Evolutionary conservation across 2,329 filamentous ascomycete genomes (phyloP).

Genomic region (Sclerotinia nivalis): DNA sequence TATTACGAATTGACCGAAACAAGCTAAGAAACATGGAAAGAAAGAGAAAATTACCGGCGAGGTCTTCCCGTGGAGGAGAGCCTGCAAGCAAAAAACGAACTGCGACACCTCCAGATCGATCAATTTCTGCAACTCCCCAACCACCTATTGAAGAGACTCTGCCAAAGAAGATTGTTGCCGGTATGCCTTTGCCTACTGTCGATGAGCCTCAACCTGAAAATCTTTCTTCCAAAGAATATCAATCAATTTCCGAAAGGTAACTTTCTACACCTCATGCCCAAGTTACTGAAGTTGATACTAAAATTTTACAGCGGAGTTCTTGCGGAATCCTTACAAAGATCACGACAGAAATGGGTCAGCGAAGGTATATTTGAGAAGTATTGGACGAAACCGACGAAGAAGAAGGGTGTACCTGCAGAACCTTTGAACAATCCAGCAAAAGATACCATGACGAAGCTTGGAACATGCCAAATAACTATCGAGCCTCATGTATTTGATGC

Average conservation of each 20-base stretch:
- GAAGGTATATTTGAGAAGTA: constrained; percentile 75
- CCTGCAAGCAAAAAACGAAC: constrained; percentile 60
- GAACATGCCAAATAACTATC: constrained; percentile 71
- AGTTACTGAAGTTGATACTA: constrained; percentile 23
- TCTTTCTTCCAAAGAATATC: constrained; percentile 66
- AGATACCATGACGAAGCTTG: constrained; percentile 71
- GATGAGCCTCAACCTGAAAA: constrained; percentile 65
- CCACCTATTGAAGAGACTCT: constrained; percentile 47
- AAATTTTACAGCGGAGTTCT: constrained; percentile 63
- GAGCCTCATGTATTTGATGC: constrained; percentile 81
- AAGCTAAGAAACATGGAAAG: constrained; percentile 54
- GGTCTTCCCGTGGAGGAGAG: constrained; percentile 58
- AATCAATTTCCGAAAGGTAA: constrained; percentile 72
- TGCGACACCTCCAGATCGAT: constrained; percentile 55
- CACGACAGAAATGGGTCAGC: constrained; percentile 70
- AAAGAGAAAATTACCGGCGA: constrained; percentile 65
- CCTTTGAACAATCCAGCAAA: constrained; percentile 64
- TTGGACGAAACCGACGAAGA: constrained; percentile 72
- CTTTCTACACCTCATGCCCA: constrained; percentile 18
- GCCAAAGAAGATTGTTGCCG: constrained; percentile 63
- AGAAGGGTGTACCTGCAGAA: constrained; percentile 65
- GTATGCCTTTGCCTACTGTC: constrained; percentile 70
- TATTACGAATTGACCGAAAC: neutral
- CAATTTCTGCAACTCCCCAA: constrained; percentile 43
- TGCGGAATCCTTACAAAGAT: constrained; percentile 70